A percentile compares a stretch with the other conserved stretches of the same genome.
These are phyloP conservation scores for Alternaria ethzedia DNA, from an alignment of 2,329 filamentous ascomycete species.

Conservation along the genomic window DNA sequence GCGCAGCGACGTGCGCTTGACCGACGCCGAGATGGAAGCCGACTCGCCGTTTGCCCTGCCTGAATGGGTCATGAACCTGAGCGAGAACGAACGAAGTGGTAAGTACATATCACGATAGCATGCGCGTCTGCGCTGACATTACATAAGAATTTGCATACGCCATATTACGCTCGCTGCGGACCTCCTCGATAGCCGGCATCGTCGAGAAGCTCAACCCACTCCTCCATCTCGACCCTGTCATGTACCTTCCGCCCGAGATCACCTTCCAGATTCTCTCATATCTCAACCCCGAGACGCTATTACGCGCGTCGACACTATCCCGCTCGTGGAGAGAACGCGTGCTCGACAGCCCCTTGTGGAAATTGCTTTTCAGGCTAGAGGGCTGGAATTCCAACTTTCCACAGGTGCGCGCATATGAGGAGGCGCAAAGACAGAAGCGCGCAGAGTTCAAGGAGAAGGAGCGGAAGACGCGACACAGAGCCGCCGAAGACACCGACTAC, in stretches of 20 bases:
- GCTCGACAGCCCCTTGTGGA: constrained; percentile 86
- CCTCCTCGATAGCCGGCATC: constrained; percentile 78
- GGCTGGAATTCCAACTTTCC: constrained; percentile 77
- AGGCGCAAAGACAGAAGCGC: constrained; percentile 53
- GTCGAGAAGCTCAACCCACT: constrained; percentile 81
- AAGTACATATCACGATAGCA: constrained; percentile 21
- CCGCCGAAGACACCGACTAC: constrained; percentile 55
- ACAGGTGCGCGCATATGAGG: constrained; percentile 73
- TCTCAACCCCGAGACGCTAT: constrained; percentile 79
- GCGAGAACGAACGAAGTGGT: constrained; percentile 64
- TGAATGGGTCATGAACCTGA: constrained; percentile 61
- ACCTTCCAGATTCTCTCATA: constrained; percentile 88
- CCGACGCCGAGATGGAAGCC: constrained; percentile 43
- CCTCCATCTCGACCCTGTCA: constrained; percentile 90
- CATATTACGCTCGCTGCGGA: constrained; percentile 78
- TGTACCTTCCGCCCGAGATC: constrained; percentile 85
- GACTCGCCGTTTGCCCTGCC: constrained; percentile 53
- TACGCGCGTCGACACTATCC: constrained; percentile 80
- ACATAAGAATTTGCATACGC: constrained; percentile 76
- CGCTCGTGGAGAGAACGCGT: constrained; percentile 82
- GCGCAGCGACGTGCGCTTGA: constrained; percentile 43
- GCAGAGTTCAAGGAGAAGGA: constrained; percentile 46
- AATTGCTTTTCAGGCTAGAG: constrained; percentile 79
- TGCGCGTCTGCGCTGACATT: constrained; percentile 6
- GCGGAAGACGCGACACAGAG: constrained; percentile 55